Percentiles rank a stretch among this genome's conserved stretches.
phyloP scores from a whole-genome alignment of 2,329 filamentous ascomycete species.

The Colletotrichum endophyticum region DNA sequence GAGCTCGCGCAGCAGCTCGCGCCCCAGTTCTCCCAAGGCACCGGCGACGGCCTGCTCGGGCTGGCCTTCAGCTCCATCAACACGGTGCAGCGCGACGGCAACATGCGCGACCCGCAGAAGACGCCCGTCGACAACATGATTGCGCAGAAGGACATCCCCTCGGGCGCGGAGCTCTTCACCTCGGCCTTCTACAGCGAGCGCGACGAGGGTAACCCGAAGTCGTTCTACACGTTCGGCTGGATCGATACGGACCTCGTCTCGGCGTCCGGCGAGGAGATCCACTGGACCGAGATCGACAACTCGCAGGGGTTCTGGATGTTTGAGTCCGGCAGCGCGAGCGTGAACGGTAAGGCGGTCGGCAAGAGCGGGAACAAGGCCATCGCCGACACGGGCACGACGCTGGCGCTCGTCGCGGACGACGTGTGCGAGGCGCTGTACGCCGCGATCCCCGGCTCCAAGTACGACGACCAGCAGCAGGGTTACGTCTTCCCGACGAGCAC shows the following conservation, averaged over 20 bases:
- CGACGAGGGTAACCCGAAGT: slow-evolving; percentile 59
- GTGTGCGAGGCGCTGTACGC: slow-evolving; percentile 27
- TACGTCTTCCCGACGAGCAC: slow-evolving; percentile 48
- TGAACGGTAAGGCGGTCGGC: slow-evolving; percentile 49
- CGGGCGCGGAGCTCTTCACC: slow-evolving; percentile 51
- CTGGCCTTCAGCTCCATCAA: slow-evolving; percentile 71
- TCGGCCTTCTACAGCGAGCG: slow-evolving; percentile 15
- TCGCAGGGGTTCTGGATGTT: slow-evolving; percentile 74
- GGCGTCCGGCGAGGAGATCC: slow-evolving; percentile 58
- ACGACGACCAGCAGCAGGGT: slow-evolving; percentile 24
- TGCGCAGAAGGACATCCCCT: slow-evolving; percentile 72
- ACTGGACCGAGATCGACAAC: slow-evolving; percentile 65
- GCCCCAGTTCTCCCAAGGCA: slow-evolving; percentile 61
- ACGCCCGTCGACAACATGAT: slow-evolving; percentile 80
- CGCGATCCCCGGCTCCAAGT: slow-evolving; percentile 25
- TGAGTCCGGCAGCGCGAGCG: slow-evolving; percentile 57
- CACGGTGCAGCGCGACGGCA: slow-evolving; percentile 61
- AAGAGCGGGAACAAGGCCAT: slow-evolving; percentile 49
- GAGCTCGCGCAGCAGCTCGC: slow-evolving; percentile 68
- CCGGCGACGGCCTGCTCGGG: slow-evolving; percentile 70
- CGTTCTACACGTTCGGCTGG: slow-evolving; percentile 73
- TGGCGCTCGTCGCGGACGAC: slow-evolving; percentile 52
- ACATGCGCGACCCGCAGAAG: slow-evolving; percentile 50
- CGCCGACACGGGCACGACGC: slow-evolving; percentile 66
- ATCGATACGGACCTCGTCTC: slow-evolving; percentile 69